Conservation (phyloP, 345 rosid species). For the Stellera chamaejasme region DNA sequence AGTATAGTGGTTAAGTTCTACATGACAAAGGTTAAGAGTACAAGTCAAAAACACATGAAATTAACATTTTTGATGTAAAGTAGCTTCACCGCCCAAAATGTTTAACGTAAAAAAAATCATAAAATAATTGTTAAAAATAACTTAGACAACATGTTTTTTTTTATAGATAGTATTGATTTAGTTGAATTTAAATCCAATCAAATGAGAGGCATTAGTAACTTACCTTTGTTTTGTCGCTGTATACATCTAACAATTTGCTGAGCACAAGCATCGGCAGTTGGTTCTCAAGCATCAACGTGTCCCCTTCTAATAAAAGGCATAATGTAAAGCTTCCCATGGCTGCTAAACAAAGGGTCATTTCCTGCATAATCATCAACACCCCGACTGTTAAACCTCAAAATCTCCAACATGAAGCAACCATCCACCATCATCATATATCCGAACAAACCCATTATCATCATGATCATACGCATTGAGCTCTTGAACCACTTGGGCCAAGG, state of each 20-base stretch:
- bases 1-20: too few species aligned
- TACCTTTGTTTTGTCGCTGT: constrained; percentile 18
- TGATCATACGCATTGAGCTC: constrained; percentile 20
- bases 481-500: constrained; percentile 16
- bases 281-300: constrained; percentile 50
- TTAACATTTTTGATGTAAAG: too few species aligned
- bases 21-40: too few species aligned
- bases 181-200: too few species aligned
- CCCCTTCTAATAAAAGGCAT: constrained; percentile 36
- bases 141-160: too few species aligned
- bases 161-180: too few species aligned
- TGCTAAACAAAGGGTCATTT: constrained; percentile 40
- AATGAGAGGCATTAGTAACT: too few species aligned
- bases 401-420: constrained; percentile 48
- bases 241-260: constrained; percentile 18
- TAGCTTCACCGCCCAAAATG: too few species aligned
- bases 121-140: too few species aligned
- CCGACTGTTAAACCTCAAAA: constrained; percentile 12
- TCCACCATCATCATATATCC: constrained; percentile 51
- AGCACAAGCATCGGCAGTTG: constrained; percentile 38
- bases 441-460: too few species aligned
- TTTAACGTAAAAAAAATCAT: too few species aligned
- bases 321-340: constrained; percentile 28
- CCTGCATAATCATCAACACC: constrained; percentile 19
- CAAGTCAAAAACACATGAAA: too few species aligned